These are phyloP conservation scores for Eutypa lata DNA, from an alignment of 2,329 filamentous ascomycete species.

Conservation along the genomic window DNA sequence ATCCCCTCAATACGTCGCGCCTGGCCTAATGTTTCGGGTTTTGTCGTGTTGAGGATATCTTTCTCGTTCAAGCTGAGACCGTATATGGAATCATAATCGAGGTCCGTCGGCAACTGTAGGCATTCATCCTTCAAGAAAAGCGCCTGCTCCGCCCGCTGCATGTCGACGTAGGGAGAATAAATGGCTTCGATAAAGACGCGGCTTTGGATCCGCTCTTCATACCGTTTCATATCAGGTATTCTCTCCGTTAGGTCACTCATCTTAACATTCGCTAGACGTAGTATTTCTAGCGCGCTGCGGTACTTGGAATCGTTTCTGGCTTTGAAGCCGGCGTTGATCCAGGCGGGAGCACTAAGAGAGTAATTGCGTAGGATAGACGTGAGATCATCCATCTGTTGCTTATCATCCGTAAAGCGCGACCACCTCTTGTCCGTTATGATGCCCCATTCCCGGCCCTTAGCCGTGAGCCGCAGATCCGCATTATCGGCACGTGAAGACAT, in stretches of 20 bases:
- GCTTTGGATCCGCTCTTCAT: constrained; percentile 55
- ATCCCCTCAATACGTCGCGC: constrained; percentile 82
- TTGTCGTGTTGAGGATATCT: constrained; percentile 63
- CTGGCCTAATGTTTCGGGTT: constrained; percentile 84
- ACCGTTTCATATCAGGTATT: constrained; percentile 56
- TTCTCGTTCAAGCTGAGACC: constrained; percentile 81
- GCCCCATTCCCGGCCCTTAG: constrained; percentile 71
- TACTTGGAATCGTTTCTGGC: constrained; percentile 63
- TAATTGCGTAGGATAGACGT: constrained; percentile 57
- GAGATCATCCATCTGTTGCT: constrained; percentile 65
- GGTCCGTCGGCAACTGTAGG: constrained; percentile 65
- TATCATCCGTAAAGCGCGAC: constrained; percentile 63
- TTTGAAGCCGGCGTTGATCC: constrained; percentile 68
- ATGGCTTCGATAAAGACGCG: constrained; percentile 78
- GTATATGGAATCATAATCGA: constrained; percentile 72
- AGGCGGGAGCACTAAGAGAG: constrained; percentile 58
- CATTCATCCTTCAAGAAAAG: constrained; percentile 74
- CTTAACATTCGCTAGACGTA: constrained; percentile 62
- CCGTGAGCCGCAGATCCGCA: constrained; percentile 82
- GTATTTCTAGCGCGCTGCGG: constrained; percentile 74
- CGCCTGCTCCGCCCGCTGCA: constrained; percentile 64
- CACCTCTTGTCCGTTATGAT: constrained; percentile 79
- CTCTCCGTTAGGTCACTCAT: constrained; percentile 54
- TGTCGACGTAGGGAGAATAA: constrained; percentile 82
- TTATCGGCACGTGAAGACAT: constrained; percentile 93